Base-by-base conservation (phyloP, 202 grass and related monocot genomes). In the Schoenoplectus tabernaemontani region DNA sequence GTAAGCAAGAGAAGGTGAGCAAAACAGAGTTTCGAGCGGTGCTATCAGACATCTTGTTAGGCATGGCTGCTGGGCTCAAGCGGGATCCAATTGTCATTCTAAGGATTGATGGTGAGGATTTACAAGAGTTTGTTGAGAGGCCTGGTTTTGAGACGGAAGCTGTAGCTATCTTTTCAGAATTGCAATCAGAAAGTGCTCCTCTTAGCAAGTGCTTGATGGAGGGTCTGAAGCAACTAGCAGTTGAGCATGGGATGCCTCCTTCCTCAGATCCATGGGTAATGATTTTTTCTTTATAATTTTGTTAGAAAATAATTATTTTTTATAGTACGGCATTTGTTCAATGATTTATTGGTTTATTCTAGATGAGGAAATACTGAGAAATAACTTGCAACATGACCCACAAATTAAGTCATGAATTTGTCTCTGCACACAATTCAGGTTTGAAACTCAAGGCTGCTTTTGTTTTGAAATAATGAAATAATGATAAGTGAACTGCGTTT, bases 51-150 rank as follows among this genome's bases (percentile, higher is more conserved):
- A 92, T 97, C 37, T 79, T 93, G 24, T 66, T 94, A 4, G 94
- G 91, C 28, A 97, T 97, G 94, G 94, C 91, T 4, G 91, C 91
- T 5, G 94, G 94, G 5, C 87, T 97, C 1, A 84, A 90, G 82
- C 83, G 89, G 75, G 94, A 97, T 64, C 91, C 91, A 0, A 92
- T 97, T 16, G 84, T 94, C 28, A 97, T 97, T 78, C 78, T 97
- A 9, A 90, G 94, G 75, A 94, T 97, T 15, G 88, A 97, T n/a
- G 94, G 94, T 0, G 89, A 94, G 32, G 94, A 97, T 53, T 82
- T 92, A 19, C 89, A 58, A 16, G 94, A 94, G 44, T 97, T 97
- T 26, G 58, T 83, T 0, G 82, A 86, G 10, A 90, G 89, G 39
- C 30, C 86, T 0, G 57, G 77, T 7, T 94, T 92, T 30, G 91